Conservation (phyloP, 2,329 filamentous ascomycete species). For the Phialophora chinensis region DNA sequence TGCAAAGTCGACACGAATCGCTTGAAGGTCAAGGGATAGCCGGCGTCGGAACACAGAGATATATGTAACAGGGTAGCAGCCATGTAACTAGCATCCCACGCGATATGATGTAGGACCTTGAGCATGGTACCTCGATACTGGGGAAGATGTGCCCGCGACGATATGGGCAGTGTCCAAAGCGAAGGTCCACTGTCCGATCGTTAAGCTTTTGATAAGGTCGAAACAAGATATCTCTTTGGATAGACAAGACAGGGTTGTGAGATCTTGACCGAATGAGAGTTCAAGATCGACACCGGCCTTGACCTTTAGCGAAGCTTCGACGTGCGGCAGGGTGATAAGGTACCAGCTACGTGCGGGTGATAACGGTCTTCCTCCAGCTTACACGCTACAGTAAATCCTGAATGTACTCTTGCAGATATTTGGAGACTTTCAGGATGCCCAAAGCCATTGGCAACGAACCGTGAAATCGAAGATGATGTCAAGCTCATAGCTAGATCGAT, state of each 20-base stretch:
- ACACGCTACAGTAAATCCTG: too few species aligned
- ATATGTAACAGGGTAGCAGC: slow-evolving; percentile 11
- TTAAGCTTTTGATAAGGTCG: slow-evolving; percentile 26
- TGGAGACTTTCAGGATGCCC: not conserved
- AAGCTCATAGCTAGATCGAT: not conserved
- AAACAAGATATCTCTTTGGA: slow-evolving; percentile 25
- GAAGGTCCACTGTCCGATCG: slow-evolving; percentile 22
- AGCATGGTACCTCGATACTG: slow-evolving; percentile 12
- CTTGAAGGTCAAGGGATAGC: not conserved
- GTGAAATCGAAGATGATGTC: not conserved
- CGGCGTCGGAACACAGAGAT: not conserved
- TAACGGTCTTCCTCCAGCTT: too few species aligned
- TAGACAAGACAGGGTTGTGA: not conserved
- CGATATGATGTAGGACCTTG: not conserved
- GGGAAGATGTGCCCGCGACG: not conserved
- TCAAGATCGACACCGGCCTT: not conserved
- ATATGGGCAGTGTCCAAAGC: not conserved
- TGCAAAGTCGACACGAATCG: slow-evolving; percentile 4
- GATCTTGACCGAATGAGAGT: slow-evolving; percentile 8
- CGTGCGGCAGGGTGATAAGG: not conserved
- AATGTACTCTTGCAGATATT: too few species aligned
- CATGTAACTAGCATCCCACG: slow-evolving; percentile 2
- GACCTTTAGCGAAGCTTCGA: not conserved
- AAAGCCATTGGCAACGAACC: slow-evolving; percentile 15
- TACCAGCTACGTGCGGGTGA: too few species aligned